A percentile compares a stretch with the other conserved stretches of the same genome.
Conservation (phyloP, 1,139 yeast species). For the Yamadazyma sp. region DNA sequence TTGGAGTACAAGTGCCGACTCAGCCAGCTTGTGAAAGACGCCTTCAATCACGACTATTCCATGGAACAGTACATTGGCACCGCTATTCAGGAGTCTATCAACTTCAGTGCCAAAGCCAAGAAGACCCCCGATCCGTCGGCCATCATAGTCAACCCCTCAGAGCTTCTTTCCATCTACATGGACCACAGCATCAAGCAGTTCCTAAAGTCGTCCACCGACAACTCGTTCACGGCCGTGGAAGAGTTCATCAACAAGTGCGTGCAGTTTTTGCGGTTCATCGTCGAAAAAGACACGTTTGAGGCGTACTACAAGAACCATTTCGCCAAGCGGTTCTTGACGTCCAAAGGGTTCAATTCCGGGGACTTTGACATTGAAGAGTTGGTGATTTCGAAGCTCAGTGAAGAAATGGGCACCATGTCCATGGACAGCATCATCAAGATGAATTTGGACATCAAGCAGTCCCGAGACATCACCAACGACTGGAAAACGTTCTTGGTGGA, state of each 20-base stretch:
- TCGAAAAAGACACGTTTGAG: constrained; percentile 88
- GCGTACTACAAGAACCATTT: constrained; percentile 83
- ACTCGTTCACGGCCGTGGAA: constrained; percentile 46
- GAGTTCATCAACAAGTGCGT: constrained; percentile 56
- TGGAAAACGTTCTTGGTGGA: constrained; percentile 37
- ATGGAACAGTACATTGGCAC: constrained; percentile 58
- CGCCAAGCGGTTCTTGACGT: constrained; percentile 75
- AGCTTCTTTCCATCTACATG: constrained; percentile 70
- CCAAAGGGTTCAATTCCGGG: constrained; percentile 29
- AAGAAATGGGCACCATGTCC: constrained; percentile 79
- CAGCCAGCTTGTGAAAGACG: constrained; percentile 42
- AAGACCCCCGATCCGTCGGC: constrained; percentile 16
- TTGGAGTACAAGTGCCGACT: constrained; percentile 56
- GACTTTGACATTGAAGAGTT: constrained; percentile 64
- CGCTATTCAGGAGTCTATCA: constrained; percentile 65
- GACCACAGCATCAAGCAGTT: constrained; percentile 71
- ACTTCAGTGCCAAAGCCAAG: constrained; percentile 20
- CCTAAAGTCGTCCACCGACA: constrained; percentile 26
- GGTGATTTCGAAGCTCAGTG: constrained; percentile 67
- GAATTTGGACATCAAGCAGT: constrained; percentile 78
- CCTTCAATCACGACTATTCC: constrained; percentile 51
- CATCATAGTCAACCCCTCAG: constrained; percentile 59
- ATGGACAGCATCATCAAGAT: constrained; percentile 83
- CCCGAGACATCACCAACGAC: constrained; percentile 58
- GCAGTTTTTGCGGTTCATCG: constrained; percentile 62